These are phyloP conservation scores for Cordyceps cateniannulata DNA, from an alignment of 2,329 filamentous ascomycete genomes.

Conservation along the genomic window DNA sequence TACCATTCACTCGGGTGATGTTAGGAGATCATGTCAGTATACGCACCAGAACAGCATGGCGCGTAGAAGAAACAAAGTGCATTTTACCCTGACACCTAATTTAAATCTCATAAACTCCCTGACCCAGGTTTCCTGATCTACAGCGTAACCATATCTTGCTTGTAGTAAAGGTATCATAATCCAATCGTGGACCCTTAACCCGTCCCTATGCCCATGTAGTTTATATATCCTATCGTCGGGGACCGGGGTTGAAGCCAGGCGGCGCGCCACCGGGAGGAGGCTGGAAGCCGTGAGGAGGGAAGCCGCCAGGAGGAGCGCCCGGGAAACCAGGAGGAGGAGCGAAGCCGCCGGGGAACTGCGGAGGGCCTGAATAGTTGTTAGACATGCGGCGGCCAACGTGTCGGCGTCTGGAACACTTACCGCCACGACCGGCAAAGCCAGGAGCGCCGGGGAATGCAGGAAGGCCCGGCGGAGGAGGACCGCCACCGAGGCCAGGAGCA, in stretches of 20 bases:
- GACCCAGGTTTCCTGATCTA: slow-evolving; percentile 13
- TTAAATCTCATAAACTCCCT: slow-evolving; percentile 15
- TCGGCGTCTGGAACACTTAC: slow-evolving; percentile 33
- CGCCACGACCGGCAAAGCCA: slow-evolving; percentile 45
- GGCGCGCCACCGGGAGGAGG: slow-evolving; percentile 47
- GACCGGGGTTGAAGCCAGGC: slow-evolving; percentile 71
- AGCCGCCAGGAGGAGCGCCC: slow-evolving; percentile 29
- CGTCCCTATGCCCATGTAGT: slow-evolving; percentile 19
- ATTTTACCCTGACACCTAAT: slow-evolving; percentile 12
- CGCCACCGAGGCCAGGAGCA: slow-evolving; percentile 70
- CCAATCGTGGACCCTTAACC: slow-evolving; percentile 18
- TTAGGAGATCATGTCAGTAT: background rate
- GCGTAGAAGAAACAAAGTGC: slow-evolving; percentile 10
- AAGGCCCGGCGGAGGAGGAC: slow-evolving; percentile 54
- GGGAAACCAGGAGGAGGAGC: slow-evolving; percentile 40
- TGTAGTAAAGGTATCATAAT: slow-evolving; percentile 20
- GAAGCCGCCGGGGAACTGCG: slow-evolving; percentile 45
- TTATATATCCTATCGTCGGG: slow-evolving; percentile 43
- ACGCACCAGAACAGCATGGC: background rate
- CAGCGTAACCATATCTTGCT: slow-evolving; percentile 19
- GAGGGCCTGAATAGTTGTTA: slow-evolving; percentile 34
- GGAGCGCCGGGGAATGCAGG: slow-evolving; percentile 46
- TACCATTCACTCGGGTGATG: background rate
- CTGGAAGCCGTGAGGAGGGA: slow-evolving; percentile 47
- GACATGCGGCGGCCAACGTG: slow-evolving; percentile 15